Conservation (phyloP, 805 yeast genomes). For the Metschnikowia baotianmanensis region DNA sequence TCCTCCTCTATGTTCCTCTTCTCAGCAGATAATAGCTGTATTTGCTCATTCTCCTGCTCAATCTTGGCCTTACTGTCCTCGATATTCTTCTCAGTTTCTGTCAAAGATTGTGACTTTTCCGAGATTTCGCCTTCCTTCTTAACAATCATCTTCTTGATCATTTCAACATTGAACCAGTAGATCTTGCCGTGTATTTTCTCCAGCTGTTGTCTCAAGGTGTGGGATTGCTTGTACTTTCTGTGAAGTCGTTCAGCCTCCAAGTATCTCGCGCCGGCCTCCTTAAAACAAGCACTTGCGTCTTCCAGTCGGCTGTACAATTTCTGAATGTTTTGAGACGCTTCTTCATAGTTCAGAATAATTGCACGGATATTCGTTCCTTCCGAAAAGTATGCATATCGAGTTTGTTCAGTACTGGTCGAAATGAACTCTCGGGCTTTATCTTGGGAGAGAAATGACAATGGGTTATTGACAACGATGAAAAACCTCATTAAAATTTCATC, state of each 20-base stretch:
- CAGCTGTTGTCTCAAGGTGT: constrained; percentile 31
- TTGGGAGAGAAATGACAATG: constrained; percentile 89
- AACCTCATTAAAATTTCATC: constrained; percentile 68
- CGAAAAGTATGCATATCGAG: constrained; percentile 75
- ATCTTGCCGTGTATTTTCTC: constrained; percentile 39
- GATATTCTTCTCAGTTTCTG: constrained; percentile 22
- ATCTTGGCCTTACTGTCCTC: constrained; percentile 11
- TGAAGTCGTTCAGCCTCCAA: constrained; percentile 30
- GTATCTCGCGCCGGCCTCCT: constrained; percentile 27
- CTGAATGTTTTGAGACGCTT: constrained; percentile 28
- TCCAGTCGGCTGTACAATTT: constrained; percentile 28
- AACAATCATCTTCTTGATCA: constrained; percentile 26
- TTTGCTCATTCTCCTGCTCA: not conserved
- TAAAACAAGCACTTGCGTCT: constrained; percentile 25
- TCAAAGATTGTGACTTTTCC: constrained; percentile 13
- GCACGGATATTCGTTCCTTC: constrained; percentile 74
- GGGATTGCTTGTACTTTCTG: constrained; percentile 35
- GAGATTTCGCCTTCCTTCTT: constrained; percentile 18
- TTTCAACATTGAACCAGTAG: constrained; percentile 40
- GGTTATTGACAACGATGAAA: constrained; percentile 81
- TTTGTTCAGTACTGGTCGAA: constrained; percentile 68
- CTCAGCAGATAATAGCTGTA: not conserved
- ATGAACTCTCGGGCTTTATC: constrained; percentile 90
- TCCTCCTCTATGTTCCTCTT: constrained; percentile 1
- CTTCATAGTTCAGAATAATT: constrained; percentile 51